These are phyloP conservation scores for Fusarium brachygibbosum DNA, from an alignment of 2,329 filamentous ascomycete species.

Conservation along the genomic window DNA sequence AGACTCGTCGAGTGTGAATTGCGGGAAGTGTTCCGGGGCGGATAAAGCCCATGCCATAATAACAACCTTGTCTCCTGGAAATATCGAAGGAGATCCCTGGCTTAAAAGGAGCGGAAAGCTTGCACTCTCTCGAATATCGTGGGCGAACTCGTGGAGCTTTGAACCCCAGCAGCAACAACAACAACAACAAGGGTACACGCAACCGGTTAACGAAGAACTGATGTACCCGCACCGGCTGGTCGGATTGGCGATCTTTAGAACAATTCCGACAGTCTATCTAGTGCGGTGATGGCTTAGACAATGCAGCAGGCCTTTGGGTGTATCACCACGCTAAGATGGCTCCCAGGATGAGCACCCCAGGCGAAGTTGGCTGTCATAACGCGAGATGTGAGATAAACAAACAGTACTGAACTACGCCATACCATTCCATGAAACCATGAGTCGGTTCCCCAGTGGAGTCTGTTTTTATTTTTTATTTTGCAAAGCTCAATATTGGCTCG, in stretches of 20 bases:
- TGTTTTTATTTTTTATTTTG: not conserved
- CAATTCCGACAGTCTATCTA: slow-evolving; percentile 50
- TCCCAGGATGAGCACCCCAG: slow-evolving; percentile 33
- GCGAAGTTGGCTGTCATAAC: slow-evolving; percentile 16
- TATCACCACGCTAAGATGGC: slow-evolving; percentile 46
- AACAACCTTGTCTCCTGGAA: slow-evolving; percentile 27
- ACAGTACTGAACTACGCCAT: not conserved
- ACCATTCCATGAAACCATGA: not conserved
- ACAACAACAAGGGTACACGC: slow-evolving; percentile 19
- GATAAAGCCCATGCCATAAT: slow-evolving; percentile 7
- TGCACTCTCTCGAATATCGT: slow-evolving; percentile 4
- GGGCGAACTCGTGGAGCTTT: slow-evolving; percentile 37
- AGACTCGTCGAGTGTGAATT: slow-evolving; percentile 18
- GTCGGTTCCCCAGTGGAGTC: not conserved
- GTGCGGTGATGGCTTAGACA: slow-evolving; percentile 48
- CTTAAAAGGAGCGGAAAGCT: slow-evolving; percentile 34
- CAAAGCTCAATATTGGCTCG: not conserved
- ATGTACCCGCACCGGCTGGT: slow-evolving; percentile 43
- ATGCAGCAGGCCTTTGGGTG: slow-evolving; percentile 42
- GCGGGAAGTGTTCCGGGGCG: slow-evolving; percentile 29
- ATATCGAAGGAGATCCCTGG: slow-evolving; percentile 39
- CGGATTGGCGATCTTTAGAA: slow-evolving; percentile 43
- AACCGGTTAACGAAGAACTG: slow-evolving; percentile 32
- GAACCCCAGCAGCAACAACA: not conserved
- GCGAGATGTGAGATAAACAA: slow-evolving; percentile 18